phyloP scores from a whole-genome alignment of 768 basidiomycete genomes.

The Jaapia argillacea region DNA sequence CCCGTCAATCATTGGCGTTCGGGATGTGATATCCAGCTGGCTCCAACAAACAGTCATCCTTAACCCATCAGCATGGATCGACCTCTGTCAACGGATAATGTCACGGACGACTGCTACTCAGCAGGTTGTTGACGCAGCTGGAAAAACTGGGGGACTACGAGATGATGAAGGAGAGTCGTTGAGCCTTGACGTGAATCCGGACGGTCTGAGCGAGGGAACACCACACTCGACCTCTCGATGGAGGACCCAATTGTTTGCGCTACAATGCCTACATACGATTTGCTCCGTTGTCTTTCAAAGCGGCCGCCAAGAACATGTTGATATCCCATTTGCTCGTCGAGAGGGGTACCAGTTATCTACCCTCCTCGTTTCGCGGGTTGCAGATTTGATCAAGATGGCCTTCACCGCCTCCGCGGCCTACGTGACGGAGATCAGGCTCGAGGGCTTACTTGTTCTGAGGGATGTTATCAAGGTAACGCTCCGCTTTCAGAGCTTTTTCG shows the following conservation, averaged over 20 bases:
- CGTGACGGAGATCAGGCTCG: constrained; percentile 89
- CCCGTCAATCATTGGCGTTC: constrained; percentile 86
- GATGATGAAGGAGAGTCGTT: constrained; percentile 96
- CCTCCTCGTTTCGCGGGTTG: constrained; percentile 75
- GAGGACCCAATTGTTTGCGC: constrained; percentile 92
- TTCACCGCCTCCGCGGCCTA: constrained; percentile 96
- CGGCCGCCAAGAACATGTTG: constrained; percentile 76
- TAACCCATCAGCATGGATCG: constrained; percentile 97
- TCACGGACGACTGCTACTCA: constrained; percentile 82
- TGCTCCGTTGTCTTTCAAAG: constrained; percentile 65
- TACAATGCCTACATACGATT: constrained; percentile 87
- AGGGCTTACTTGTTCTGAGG: constrained; percentile 79
- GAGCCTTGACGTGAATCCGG: constrained; percentile 44
- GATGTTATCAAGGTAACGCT: constrained; percentile 84
- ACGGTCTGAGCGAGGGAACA: constrained; percentile 25
- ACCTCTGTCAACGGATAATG: constrained; percentile 96
- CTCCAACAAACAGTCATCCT: constrained; percentile 87
- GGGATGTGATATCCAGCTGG: constrained; percentile 91
- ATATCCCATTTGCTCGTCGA: constrained; percentile 58
- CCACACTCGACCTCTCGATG: constrained; percentile 68
- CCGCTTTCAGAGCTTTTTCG: background rate
- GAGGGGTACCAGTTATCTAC: constrained; percentile 47
- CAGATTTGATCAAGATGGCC: constrained; percentile 95
- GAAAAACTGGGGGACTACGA: constrained; percentile 38
- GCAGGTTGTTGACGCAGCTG: constrained; percentile 53